These are phyloP conservation scores for Neospora caninum DNA, from an alignment of 169 alveolate genomes.

Conservation along the genomic window DNA sequence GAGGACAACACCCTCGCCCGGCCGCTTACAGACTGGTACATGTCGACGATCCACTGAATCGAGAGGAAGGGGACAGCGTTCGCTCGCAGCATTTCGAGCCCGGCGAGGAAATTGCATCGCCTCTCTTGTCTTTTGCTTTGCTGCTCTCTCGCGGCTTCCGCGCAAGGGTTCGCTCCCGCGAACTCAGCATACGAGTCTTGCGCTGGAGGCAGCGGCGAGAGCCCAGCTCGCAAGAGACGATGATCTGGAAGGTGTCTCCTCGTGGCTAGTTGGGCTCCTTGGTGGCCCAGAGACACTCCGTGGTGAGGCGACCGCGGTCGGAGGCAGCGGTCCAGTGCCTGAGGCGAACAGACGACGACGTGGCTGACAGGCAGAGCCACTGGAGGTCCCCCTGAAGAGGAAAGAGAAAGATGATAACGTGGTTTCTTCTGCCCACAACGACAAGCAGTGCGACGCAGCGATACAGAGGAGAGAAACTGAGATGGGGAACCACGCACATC, in stretches of 20 bases:
- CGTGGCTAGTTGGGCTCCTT: no score
- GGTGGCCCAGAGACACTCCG: neutral
- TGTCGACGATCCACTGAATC: neutral
- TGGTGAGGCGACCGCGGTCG: neutral
- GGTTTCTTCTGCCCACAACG: no score
- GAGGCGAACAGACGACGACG: neutral
- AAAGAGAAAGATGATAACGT: no score
- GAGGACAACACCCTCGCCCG: no score
- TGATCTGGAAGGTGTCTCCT: no score
- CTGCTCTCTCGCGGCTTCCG: neutral
- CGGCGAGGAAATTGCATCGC: neutral
- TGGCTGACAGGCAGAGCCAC: neutral
- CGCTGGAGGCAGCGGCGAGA: neutral
- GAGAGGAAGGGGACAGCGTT: neutral
- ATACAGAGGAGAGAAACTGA: no score
- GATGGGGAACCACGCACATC: no score
- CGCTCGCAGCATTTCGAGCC: neutral
- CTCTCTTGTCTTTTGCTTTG: neutral
- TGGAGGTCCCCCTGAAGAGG: no score
- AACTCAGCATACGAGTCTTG: neutral
- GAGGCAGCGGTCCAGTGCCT: constrained; percentile 2
- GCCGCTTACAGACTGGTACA: neutral
- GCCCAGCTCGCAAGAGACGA: neutral
- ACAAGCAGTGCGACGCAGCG: no score
- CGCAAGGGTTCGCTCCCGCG: neutral